Evolutionary conservation across 768 basidiomycete genomes (phyloP).

Genomic region (Mycena pura): DNA sequence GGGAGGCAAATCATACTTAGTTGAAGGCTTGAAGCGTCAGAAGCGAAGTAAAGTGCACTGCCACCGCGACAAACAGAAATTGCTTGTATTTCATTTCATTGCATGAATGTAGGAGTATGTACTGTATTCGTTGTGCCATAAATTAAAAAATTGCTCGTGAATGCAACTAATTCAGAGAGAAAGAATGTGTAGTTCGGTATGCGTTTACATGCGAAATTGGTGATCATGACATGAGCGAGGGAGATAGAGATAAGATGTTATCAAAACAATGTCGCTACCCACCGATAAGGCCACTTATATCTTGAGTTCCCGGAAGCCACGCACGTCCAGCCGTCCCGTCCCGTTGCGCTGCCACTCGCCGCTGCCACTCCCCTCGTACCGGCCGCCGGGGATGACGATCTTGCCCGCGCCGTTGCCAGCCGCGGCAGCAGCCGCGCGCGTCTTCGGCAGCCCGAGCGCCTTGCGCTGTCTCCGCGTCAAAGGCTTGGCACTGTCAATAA

Average conservation of each 20-base stretch:
- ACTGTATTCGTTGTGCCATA: background rate
- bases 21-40: no score
- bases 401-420: conserved; percentile 56
- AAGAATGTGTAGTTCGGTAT: no score
- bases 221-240: background rate
- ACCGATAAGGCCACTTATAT: conserved; percentile 4
- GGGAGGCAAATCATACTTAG: no score
- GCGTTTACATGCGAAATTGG: background rate
- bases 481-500: conserved; percentile 38
- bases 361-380: conserved; percentile 39
- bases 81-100: no score
- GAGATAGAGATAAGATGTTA: background rate
- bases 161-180: background rate
- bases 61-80: no score
- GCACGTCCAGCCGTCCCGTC: conserved; percentile 27
- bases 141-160: background rate
- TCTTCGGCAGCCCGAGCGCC: conserved; percentile 69
- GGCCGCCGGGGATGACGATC: conserved; percentile 73
- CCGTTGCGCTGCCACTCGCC: conserved; percentile 24
- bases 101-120: background rate
- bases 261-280: background rate
- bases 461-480: conserved; percentile 75
- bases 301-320: conserved; percentile 28
- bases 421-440: conserved; percentile 43
- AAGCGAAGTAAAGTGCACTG: no score